A percentile compares a stretch with the other conserved stretches of the same genome.
Conservation (phyloP, 352 stramenopile genomes). For the Phytophthora podocarpi region DNA sequence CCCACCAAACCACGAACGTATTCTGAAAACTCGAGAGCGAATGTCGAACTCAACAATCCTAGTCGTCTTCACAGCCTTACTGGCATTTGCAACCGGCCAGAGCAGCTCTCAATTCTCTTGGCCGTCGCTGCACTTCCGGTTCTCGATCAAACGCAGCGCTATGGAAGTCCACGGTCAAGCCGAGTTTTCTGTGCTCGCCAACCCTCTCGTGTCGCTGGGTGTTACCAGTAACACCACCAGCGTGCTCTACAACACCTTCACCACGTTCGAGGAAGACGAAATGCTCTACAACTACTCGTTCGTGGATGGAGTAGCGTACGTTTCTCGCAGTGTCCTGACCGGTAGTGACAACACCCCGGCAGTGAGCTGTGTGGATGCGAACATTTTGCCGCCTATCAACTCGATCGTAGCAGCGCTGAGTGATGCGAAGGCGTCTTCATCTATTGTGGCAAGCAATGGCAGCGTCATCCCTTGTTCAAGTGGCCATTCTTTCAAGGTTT, state of each 20-base stretch:
- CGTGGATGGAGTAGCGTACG: slow-evolving; percentile 31
- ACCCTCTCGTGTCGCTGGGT: slow-evolving; percentile 19
- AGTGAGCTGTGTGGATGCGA: slow-evolving; percentile 17
- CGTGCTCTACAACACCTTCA: slow-evolving; percentile 42
- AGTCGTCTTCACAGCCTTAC: neutral
- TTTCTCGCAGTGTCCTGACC: slow-evolving; percentile 6
- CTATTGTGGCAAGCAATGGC: slow-evolving; percentile 13
- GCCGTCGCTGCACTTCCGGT: slow-evolving; percentile 33
- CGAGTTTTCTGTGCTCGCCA: slow-evolving; percentile 37
- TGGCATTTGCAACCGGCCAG: neutral
- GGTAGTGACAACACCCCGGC: neutral
- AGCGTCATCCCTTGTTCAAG: slow-evolving; percentile 22
- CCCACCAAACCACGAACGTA: neutral
- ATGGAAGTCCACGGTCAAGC: slow-evolving; percentile 36
- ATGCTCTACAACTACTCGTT: slow-evolving; percentile 35
- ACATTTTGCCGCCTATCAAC: slow-evolving; percentile 33
- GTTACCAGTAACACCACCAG: neutral
- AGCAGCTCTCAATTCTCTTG: slow-evolving; percentile 4
- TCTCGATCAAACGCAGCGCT: slow-evolving; percentile 38
- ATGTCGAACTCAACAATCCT: slow-evolving; percentile 6
- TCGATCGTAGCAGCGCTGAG: slow-evolving; percentile 26
- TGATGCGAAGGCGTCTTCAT: slow-evolving; percentile 15
- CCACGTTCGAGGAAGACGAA: slow-evolving; percentile 23
- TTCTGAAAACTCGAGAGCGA: neutral
- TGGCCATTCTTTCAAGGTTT: slow-evolving; percentile 31